phyloP scores from a whole-genome alignment of 805 yeast species.

The Grigorovia jiainica region DNA sequence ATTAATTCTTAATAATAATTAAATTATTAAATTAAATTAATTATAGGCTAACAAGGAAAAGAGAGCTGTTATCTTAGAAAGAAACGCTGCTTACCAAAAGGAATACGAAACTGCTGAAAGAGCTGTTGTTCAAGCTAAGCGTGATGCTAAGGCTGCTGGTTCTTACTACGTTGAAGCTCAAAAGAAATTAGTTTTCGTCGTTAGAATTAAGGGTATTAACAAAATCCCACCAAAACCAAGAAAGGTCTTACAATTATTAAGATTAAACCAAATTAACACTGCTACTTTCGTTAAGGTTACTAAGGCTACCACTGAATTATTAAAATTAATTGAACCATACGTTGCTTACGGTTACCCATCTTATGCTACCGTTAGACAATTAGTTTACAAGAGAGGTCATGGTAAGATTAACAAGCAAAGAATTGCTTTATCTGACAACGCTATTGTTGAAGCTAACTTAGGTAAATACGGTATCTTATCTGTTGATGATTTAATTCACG shows the following conservation, averaged over 20 bases:
- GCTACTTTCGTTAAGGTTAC: conserved; percentile 92
- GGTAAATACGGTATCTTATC: conserved; percentile 91
- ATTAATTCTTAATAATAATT: too few species aligned
- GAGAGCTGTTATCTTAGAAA: conserved; percentile 71
- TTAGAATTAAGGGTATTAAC: conserved; percentile 99
- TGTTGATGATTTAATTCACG: conserved; percentile 91
- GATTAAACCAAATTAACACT: conserved; percentile 88
- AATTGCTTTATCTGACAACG: conserved; percentile 79
- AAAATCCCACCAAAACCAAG: conserved; percentile 99
- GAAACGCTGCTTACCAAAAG: conserved; percentile 94
- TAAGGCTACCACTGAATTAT: conserved; percentile 89
- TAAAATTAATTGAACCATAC: conserved; percentile 92
- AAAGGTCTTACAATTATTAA: conserved; percentile 90
- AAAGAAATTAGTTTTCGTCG: conserved; percentile 87
- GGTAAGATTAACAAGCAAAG: conserved; percentile 96
- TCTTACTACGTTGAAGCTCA: conserved; percentile 93
- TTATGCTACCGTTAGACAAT: conserved; percentile 82
- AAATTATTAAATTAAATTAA: too few species aligned
- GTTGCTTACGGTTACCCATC: conserved; percentile 97
- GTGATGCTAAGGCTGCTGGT: conserved; percentile 90
- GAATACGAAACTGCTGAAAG: conserved; percentile 92
- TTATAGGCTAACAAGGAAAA: conserved; percentile 41
- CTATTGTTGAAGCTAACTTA: conserved; percentile 76
- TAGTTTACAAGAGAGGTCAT: conserved; percentile 95
- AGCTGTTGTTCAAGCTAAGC: conserved; percentile 75